These are phyloP conservation scores for Pythium grandisporangium DNA, from an alignment of 352 stramenopile species.

Conservation along the genomic window DNA sequence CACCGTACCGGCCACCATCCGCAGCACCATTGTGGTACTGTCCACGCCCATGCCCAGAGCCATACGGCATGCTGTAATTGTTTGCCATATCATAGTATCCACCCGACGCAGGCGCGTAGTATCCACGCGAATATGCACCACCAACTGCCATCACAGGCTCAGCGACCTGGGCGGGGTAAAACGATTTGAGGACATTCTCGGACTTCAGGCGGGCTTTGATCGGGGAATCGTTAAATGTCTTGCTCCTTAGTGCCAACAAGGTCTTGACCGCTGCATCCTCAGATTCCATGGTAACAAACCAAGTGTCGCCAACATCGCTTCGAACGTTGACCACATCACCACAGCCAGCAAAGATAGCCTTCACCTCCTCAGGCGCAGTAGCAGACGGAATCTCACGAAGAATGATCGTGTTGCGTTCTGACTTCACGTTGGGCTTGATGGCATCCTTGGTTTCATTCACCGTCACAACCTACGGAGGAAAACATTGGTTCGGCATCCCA, in stretches of 20 bases:
- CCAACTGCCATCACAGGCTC: slow-evolving; percentile 31
- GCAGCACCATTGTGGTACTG: slow-evolving; percentile 32
- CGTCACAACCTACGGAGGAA: slow-evolving; percentile 37
- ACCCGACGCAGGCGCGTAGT: slow-evolving; percentile 43
- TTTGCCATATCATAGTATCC: slow-evolving; percentile 64
- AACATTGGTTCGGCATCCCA: too few species aligned
- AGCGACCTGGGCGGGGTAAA: slow-evolving; percentile 71
- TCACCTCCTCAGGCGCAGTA: slow-evolving; percentile 75
- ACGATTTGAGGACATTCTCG: slow-evolving; percentile 89
- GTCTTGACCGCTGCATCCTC: slow-evolving; percentile 83
- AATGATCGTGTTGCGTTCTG: slow-evolving; percentile 91
- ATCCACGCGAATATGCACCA: slow-evolving; percentile 23
- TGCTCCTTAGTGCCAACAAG: slow-evolving; percentile 78
- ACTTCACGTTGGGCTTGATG: slow-evolving; percentile 91
- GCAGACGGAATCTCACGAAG: slow-evolving; percentile 87
- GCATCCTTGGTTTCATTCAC: slow-evolving; percentile 75
- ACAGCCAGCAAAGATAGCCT: slow-evolving; percentile 80
- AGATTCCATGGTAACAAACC: slow-evolving; percentile 88
- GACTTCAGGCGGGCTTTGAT: slow-evolving; percentile 91
- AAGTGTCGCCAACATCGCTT: slow-evolving; percentile 91
- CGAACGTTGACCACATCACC: slow-evolving; percentile 72
- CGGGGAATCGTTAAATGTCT: slow-evolving; percentile 83
- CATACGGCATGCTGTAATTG: slow-evolving; percentile 48
- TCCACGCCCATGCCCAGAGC: slow-evolving; percentile 19
- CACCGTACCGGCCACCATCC: slow-evolving; percentile 18